Evolutionary conservation across 2,329 filamentous ascomycete species (phyloP), one percentile per base, ranked within the genome.

Genomic region (Sporothrix schenckii): DNA sequence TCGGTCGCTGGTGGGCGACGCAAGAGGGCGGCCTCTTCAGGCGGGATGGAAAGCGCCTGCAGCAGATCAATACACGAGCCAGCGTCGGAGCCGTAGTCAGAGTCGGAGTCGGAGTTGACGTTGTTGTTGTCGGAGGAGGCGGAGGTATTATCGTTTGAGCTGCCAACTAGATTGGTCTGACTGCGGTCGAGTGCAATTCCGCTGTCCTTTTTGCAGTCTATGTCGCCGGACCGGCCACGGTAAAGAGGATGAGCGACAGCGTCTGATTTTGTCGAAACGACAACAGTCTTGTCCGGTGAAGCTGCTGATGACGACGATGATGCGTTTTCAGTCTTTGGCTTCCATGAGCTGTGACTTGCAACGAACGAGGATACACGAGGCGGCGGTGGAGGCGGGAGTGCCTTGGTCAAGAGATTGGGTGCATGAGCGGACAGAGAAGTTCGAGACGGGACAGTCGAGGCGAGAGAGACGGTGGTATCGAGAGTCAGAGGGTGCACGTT

Each of bases 31-130:
- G 66, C 65, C 52, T 73, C 72, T 65, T 71, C 72, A 41, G 74
- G 73, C 58, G 76, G 73, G 9, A 76, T 71, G 2, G 76, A 75
- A 58, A 78, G 76, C 30, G 76, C 76, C 73, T 79, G 77, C 34
- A 76, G 72, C 6, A 76, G 70, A 52, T 79, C 75, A 41, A 78
- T 73, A 39, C 68, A 72, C 54, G 68, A 65, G 67, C 75, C 27
- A 74, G 75, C 24, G 50, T 69, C 66, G 13, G 30, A 47, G 54
- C 56, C 44, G 9, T 44, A 61, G n/a, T 50, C 52, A 30, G 27
- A 30, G 30, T 65, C 50, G 27, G 54, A 3, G 10, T n/a, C n/a
- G n/a, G 27, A 6, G 50, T 34, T 34, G 66, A 4, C 10, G 47
- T 41, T 44, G 52, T 19, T 19, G 47, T 56, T 7, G 24, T 21